Evolutionary conservation across 371 early-diverging fungal genomes (phyloP).

Genomic region (Rhizopus stolonifer): DNA sequence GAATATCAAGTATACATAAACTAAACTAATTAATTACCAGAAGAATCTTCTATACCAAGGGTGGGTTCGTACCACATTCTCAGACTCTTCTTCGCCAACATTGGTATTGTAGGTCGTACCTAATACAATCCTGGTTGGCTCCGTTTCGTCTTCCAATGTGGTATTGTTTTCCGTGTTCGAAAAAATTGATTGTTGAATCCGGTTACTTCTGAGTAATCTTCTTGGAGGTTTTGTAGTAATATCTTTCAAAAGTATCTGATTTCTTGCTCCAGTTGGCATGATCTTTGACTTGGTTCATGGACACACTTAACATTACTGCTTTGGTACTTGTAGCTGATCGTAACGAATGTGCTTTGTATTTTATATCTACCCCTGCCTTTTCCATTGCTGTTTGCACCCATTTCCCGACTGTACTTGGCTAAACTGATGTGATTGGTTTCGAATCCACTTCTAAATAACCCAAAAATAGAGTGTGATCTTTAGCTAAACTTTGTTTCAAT

Average conservation of each 20-base stretch:
- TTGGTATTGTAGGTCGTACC: no score
- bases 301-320: not conserved
- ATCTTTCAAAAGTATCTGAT: slow-evolving; percentile 7
- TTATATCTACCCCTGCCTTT: not conserved
- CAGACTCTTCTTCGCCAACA: no score
- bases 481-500: not conserved
- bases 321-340: slow-evolving; percentile 3
- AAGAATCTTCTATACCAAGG: no score
- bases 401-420: not conserved
- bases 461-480: not conserved
- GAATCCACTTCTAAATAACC: not conserved
- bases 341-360: slow-evolving; percentile 3
- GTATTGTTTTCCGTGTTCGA: not conserved
- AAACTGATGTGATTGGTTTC: not conserved
- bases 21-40: no score
- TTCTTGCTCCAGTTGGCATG: slow-evolving; percentile 5
- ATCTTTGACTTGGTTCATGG: slow-evolving; percentile 4
- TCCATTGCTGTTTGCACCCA: not conserved
- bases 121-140: no score
- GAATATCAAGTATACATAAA: no score
- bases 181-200: not conserved
- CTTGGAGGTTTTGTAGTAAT: slow-evolving; percentile 4
- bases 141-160: not conserved
- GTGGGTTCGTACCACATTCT: no score
- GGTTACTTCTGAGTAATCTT: no score